phyloP scores from a whole-genome alignment of 2,329 filamentous ascomycete genomes.

The Verticillium klebahnii region DNA sequence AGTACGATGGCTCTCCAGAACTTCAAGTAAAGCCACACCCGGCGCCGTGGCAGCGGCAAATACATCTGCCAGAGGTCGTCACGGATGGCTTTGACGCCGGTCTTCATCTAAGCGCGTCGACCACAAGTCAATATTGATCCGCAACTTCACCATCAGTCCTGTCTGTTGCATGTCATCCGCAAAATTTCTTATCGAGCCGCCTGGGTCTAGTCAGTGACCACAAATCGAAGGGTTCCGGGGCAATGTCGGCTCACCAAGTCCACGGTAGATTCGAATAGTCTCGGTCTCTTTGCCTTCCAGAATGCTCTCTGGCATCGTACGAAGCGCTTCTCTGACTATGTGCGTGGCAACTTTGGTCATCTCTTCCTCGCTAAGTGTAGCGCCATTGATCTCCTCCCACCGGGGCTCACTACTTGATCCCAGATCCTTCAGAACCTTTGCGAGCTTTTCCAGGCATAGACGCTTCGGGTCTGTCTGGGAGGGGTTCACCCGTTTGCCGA shows the following conservation, averaged over 20 bases:
- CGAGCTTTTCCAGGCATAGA: slow-evolving; percentile 8
- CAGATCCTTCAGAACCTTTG: slow-evolving; percentile 10
- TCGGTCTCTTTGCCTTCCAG: neutral
- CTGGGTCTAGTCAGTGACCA: slow-evolving; percentile 8
- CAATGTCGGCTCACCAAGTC: slow-evolving; percentile 8
- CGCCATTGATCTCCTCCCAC: neutral
- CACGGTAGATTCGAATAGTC: slow-evolving; percentile 7
- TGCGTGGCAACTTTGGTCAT: neutral
- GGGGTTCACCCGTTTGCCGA: slow-evolving; percentile 4
- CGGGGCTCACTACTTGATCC: neutral
- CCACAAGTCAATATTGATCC: slow-evolving; percentile 23
- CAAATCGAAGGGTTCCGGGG: neutral
- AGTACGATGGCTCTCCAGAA: neutral
- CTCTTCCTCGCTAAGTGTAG: neutral
- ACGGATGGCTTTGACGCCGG: slow-evolving; percentile 15
- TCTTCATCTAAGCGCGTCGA: slow-evolving; percentile 19
- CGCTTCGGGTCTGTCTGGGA: slow-evolving; percentile 8
- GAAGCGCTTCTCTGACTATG: neutral
- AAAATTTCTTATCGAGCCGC: slow-evolving; percentile 15
- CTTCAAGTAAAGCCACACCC: slow-evolving; percentile 15
- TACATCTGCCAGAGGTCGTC: slow-evolving; percentile 15
- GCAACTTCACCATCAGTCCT: slow-evolving; percentile 17
- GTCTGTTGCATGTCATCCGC: slow-evolving; percentile 18
- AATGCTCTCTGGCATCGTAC: neutral
- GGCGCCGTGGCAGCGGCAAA: slow-evolving; percentile 16